Evolutionary conservation across 257 asterid species (phyloP).

Genomic region (Euphrasia confusa): DNA sequence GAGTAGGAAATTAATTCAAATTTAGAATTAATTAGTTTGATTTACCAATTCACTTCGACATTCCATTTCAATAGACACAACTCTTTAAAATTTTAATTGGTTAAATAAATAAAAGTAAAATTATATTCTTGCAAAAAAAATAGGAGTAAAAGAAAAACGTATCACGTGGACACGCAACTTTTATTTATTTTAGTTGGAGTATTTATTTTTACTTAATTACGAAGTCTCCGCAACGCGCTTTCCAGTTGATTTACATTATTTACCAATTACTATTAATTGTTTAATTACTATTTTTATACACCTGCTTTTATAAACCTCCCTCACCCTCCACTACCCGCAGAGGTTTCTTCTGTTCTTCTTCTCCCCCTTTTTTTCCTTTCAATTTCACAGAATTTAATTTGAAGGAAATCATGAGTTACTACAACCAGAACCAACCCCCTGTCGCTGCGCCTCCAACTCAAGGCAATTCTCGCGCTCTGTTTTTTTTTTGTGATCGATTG

Average conservation of each 20-base stretch:
- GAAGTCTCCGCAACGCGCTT: conserved; percentile 31
- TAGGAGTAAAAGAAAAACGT: no score
- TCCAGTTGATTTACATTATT: conserved; percentile 8
- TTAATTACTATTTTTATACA: no score
- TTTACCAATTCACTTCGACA: no score
- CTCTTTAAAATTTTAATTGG: no score
- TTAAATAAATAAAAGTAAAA: no score
- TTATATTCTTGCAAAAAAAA: no score
- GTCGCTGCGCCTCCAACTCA: conserved; percentile 77
- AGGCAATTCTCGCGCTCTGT: conserved; percentile 24
- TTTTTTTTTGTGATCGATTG: neutral
- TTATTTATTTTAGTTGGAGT: no score
- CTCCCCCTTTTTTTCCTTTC: conserved; percentile 14
- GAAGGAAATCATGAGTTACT: conserved; percentile 51
- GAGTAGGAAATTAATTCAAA: no score
- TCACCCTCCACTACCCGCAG: neutral
- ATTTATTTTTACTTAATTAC: conserved; percentile 16
- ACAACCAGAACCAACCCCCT: conserved; percentile 60
- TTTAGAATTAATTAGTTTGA: no score
- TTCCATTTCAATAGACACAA: no score
- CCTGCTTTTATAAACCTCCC: neutral
- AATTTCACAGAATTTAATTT: conserved; percentile 4
- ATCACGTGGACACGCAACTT: no score
- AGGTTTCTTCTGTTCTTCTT: neutral
- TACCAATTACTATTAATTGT: no score